phyloP scores from a whole-genome alignment of 2,329 filamentous ascomycete genomes.

The Akanthomyces muscarius region DNA sequence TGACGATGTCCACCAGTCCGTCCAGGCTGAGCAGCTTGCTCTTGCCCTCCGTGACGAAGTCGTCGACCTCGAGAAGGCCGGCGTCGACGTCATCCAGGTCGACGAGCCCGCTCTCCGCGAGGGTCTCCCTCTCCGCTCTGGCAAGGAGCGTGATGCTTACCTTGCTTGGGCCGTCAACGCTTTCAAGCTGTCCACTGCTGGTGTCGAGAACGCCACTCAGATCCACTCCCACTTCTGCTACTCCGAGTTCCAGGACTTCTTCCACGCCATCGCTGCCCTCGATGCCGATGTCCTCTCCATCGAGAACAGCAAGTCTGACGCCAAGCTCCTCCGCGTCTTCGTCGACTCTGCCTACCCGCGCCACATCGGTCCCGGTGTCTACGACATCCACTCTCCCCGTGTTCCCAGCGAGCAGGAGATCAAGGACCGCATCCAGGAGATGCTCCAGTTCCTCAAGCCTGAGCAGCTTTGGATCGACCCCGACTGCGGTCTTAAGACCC shows the following conservation, averaged over 20 bases:
- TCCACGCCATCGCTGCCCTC: constrained; percentile 97
- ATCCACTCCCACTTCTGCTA: constrained; percentile 99
- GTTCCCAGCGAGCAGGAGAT: constrained; percentile 97
- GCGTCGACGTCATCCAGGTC: constrained; percentile 97
- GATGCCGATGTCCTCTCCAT: constrained; percentile 98
- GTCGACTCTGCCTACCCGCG: constrained; percentile 95
- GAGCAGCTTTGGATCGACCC: constrained; percentile 99
- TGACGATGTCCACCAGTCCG: constrained; percentile 98
- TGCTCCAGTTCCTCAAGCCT: constrained; percentile 94
- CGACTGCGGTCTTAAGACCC: constrained; percentile 98
- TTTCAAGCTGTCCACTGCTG: constrained; percentile 92
- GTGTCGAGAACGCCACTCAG: constrained; percentile 92
- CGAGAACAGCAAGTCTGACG: constrained; percentile 99
- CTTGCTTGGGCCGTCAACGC: constrained; percentile 95
- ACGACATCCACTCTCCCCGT: constrained; percentile 99
- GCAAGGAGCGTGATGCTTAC: constrained; percentile 94
- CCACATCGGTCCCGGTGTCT: constrained; percentile 98
- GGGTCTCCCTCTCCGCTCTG: constrained; percentile 92
- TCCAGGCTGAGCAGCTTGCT: constrained; percentile 97
- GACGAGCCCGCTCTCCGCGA: constrained; percentile 99
- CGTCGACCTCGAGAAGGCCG: constrained; percentile 93
- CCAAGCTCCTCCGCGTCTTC: constrained; percentile 98
- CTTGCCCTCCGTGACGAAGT: constrained; percentile 98
- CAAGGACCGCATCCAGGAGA: constrained; percentile 95
- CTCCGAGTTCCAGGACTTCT: constrained; percentile 99